phyloP scores from a whole-genome alignment of 129 eudicot genomes.

The Sambucus nigra region DNA sequence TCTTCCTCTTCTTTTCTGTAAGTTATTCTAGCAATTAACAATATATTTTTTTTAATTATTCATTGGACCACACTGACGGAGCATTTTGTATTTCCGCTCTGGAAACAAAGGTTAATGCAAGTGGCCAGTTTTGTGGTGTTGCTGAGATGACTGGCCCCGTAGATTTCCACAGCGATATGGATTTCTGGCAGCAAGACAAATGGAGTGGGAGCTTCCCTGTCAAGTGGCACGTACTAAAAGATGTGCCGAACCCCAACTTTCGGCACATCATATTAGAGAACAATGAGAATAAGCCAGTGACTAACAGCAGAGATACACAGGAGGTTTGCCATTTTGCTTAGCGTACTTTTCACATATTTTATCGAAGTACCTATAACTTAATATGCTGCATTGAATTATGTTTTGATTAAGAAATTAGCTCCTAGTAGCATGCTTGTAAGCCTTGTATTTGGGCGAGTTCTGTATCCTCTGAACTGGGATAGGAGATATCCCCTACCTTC shows the following conservation, averaged over 20 bases:
- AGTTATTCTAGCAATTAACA: constrained; percentile 16
- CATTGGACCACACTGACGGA: background rate
- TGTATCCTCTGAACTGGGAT: too few relatives aligned
- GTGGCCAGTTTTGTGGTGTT: constrained; percentile 96
- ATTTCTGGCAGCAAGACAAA: constrained; percentile 99
- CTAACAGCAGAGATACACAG: constrained; percentile 93
- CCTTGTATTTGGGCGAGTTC: too few relatives aligned
- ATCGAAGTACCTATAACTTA: background rate
- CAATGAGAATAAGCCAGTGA: constrained; percentile 90
- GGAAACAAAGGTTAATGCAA: constrained; percentile 68
- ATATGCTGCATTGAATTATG: background rate
- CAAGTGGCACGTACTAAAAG: constrained; percentile 92
- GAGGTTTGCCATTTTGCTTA: constrained; percentile 39
- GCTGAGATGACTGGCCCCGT: constrained; percentile 95
- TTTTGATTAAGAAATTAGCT: too few relatives aligned
- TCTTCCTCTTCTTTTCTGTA: constrained; percentile 90
- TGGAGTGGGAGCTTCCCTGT: constrained; percentile 97
- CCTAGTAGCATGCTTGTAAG: too few relatives aligned
- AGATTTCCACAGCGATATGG: constrained; percentile 82
- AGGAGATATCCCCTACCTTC: too few relatives aligned
- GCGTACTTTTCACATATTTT: background rate
- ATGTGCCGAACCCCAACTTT: constrained; percentile 77
- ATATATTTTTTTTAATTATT: background rate
- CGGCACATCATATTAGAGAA: constrained; percentile 82
- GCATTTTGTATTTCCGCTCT: background rate